Percentiles rank a stretch among this genome's conserved stretches.
Conservation (phyloP, 1,284 basidiomycete genomes). For the Boletus sp. region DNA sequence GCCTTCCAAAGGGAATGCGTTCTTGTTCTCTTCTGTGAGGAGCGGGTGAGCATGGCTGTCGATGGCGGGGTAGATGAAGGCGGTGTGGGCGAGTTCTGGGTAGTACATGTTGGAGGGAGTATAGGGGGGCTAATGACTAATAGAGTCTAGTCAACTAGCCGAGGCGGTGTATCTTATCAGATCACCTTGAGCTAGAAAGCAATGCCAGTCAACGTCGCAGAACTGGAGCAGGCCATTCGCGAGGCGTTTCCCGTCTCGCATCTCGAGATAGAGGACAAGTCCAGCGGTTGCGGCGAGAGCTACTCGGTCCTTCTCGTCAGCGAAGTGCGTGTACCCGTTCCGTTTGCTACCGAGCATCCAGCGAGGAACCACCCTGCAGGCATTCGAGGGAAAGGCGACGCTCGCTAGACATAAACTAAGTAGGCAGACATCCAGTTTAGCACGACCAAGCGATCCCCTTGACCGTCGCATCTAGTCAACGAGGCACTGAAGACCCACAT, state of each 20-base stretch:
- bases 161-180: slow-evolving; percentile 5
- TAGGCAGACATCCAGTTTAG: slow-evolving; percentile 33
- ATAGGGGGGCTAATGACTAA: slow-evolving; percentile 7
- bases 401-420: slow-evolving; percentile 65
- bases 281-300: slow-evolving; percentile 74
- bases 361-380: slow-evolving; percentile 36
- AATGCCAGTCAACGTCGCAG: slow-evolving; percentile 58
- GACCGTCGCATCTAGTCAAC: slow-evolving; percentile 50
- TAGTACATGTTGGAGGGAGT: slow-evolving; percentile 28
- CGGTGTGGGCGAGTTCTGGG: slow-evolving; percentile 29
- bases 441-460: neutral
- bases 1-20: slow-evolving; percentile 53
- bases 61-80: slow-evolving; percentile 46
- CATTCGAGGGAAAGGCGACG: slow-evolving; percentile 73
- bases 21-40: slow-evolving; percentile 44
- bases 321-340: slow-evolving; percentile 43
- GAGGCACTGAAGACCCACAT: slow-evolving; percentile 70
- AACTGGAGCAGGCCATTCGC: slow-evolving; percentile 59
- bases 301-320: slow-evolving; percentile 73
- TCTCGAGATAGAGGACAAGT: slow-evolving; percentile 69
- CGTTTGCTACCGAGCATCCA: neutral
- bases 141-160: neutral
- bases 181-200: slow-evolving; percentile 12
- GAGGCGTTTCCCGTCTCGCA: slow-evolving; percentile 56
- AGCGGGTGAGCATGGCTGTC: slow-evolving; percentile 78